These are phyloP conservation scores for Globisporangium iwayamae DNA, from an alignment of 352 stramenopile genomes.

Conservation along the genomic window DNA sequence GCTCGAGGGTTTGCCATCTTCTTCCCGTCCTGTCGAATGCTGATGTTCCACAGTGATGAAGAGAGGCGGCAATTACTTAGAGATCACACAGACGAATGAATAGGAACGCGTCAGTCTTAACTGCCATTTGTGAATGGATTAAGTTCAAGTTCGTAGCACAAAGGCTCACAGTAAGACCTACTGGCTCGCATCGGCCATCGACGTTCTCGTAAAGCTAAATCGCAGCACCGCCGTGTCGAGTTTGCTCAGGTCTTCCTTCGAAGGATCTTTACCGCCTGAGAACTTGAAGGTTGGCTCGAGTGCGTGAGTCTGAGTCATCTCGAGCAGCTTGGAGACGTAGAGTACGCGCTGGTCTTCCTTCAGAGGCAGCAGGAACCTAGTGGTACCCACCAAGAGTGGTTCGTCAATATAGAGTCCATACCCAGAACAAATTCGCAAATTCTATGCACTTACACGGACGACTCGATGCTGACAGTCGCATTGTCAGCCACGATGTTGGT, in stretches of 20 bases:
- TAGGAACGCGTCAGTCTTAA: background rate
- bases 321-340: constrained; percentile 66
- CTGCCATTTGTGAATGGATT: background rate
- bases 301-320: constrained; percentile 37
- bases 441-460: constrained; percentile 47
- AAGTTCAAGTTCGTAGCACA: background rate
- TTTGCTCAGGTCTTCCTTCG: constrained; percentile 41
- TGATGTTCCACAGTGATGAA: background rate
- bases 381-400: background rate
- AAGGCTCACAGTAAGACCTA: too few species aligned
- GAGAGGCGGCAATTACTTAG: background rate
- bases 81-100: background rate
- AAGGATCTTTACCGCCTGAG: constrained; percentile 21
- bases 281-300: constrained; percentile 40
- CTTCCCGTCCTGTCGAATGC: background rate
- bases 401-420: background rate
- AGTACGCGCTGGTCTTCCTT: constrained; percentile 60
- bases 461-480: constrained; percentile 63
- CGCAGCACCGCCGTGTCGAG: constrained; percentile 59
- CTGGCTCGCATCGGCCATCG: background rate
- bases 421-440: background rate
- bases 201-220: constrained; percentile 33
- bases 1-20: background rate
- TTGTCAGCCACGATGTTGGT: constrained; percentile 36
- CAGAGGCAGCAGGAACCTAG: constrained; percentile 69